Conservation (phyloP, 306 rosid genomes). For the Heteromeles arbutifolia region DNA sequence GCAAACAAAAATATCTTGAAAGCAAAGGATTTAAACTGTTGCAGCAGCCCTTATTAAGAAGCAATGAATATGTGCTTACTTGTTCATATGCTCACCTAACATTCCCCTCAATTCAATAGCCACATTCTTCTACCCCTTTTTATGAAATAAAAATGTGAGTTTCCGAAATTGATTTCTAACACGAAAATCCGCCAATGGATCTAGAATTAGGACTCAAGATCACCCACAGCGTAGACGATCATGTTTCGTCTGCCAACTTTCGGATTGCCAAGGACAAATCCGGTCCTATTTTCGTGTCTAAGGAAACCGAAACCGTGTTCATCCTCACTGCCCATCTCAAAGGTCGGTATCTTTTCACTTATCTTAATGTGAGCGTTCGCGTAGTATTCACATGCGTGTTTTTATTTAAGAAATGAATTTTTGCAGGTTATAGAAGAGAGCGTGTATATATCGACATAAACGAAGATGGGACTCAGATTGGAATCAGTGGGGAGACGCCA, state of each 20-base stretch:
- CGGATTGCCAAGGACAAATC: slow-evolving; percentile 38
- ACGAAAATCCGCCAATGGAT: slow-evolving; percentile 35
- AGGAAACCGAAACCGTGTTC: slow-evolving; percentile 48
- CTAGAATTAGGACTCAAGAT: slow-evolving; percentile 64
- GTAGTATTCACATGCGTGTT: not conserved
- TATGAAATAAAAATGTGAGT: not conserved
- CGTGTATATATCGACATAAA: slow-evolving; percentile 49
- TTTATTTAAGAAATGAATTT: not conserved
- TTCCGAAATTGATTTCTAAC: not conserved
- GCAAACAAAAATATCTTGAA: slow-evolving; percentile 3
- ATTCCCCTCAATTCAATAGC: not conserved
- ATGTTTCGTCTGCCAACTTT: slow-evolving; percentile 34
- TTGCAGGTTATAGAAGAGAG: slow-evolving; percentile 55
- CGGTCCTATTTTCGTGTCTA: slow-evolving; percentile 40
- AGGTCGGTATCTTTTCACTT: slow-evolving; percentile 27
- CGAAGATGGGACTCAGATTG: slow-evolving; percentile 54
- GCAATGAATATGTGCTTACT: slow-evolving; percentile 64
- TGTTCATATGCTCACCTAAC: slow-evolving; percentile 7
- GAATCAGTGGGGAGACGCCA: slow-evolving; percentile 50
- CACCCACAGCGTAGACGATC: slow-evolving; percentile 42
- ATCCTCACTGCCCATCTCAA: slow-evolving; percentile 64
- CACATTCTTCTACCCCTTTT: not conserved
- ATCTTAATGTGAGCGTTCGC: not conserved
- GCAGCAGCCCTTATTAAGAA: slow-evolving; percentile 7
- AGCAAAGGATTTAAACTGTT: not conserved